Conservation (phyloP, 306 rosid genomes). For the Prunus mira region DNA sequence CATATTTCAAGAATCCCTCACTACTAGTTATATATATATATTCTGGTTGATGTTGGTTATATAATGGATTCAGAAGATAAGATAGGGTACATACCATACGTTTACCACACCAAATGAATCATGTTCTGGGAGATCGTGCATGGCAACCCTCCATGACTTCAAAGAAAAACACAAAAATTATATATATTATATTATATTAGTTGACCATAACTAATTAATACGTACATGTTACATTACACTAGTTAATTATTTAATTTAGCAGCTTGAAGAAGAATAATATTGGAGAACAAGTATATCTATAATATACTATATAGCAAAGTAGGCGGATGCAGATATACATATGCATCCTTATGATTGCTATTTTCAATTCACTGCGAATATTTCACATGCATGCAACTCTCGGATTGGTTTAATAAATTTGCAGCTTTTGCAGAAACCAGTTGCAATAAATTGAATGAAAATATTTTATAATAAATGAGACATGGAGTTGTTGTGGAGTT, state of each 20-base stretch:
- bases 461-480: neutral
- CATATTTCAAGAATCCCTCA: too few species aligned
- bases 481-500: neutral
- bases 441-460: neutral
- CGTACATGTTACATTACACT: neutral
- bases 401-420: neutral
- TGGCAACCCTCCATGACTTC: neutral
- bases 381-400: neutral
- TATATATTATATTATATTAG: too few species aligned
- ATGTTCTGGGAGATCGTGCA: neutral
- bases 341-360: neutral
- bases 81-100: neutral
- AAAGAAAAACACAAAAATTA: too few species aligned
- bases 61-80: neutral
- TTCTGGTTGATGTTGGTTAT: neutral
- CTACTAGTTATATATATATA: too few species aligned
- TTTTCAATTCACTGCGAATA: neutral
- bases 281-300: too few species aligned
- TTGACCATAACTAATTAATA: too few species aligned
- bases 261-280: neutral
- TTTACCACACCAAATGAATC: neutral
- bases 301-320: neutral
- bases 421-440: constrained; percentile 1
- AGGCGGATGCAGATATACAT: neutral
- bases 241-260: neutral